Conservation (phyloP, 1,284 basidiomycete species). For the Fistulinella cinereoalba region DNA sequence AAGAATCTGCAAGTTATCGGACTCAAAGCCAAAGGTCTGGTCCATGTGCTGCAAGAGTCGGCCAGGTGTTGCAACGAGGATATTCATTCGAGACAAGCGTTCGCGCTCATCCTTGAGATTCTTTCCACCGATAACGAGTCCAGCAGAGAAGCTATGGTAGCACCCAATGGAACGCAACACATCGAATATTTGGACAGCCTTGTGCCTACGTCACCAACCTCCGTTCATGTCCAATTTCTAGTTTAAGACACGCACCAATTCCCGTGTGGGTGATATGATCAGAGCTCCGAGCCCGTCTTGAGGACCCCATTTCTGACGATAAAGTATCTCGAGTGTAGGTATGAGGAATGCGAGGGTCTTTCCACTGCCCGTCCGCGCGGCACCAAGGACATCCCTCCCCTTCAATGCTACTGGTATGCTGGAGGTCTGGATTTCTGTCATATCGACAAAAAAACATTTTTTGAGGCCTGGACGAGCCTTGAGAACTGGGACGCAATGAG, state of each 20-base stretch:
- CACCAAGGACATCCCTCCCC: constrained; percentile 71
- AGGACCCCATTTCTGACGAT: constrained; percentile 75
- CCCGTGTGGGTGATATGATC: constrained; percentile 93
- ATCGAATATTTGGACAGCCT: constrained; percentile 98
- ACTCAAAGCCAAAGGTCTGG: constrained; percentile 94
- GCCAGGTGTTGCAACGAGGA: constrained; percentile 95
- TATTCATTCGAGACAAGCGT: constrained; percentile 90
- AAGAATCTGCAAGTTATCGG: constrained; percentile 87
- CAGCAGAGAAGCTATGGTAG: constrained; percentile 91
- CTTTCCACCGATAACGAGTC: constrained; percentile 96
- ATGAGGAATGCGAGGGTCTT: constrained; percentile 84
- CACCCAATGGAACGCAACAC: constrained; percentile 91
- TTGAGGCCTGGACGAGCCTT: constrained; percentile 59
- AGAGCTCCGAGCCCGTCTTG: constrained; percentile 88
- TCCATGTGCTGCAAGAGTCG: constrained; percentile 97
- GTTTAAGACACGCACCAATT: constrained; percentile 60
- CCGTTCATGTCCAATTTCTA: constrained; percentile 1
- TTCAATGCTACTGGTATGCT: constrained; percentile 64
- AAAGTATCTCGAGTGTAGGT: constrained; percentile 73
- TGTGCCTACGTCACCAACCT: constrained; percentile 5
- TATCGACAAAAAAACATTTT: constrained; percentile 79
- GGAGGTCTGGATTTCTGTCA: constrained; percentile 80
- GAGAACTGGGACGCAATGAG: background rate
- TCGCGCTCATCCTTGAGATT: constrained; percentile 92
- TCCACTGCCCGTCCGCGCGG: constrained; percentile 79